Percentiles rank a stretch among this genome's conserved stretches.
phyloP scores from a whole-genome alignment of 139 green algal species.

The Chlamydomonas applanata region DNA sequence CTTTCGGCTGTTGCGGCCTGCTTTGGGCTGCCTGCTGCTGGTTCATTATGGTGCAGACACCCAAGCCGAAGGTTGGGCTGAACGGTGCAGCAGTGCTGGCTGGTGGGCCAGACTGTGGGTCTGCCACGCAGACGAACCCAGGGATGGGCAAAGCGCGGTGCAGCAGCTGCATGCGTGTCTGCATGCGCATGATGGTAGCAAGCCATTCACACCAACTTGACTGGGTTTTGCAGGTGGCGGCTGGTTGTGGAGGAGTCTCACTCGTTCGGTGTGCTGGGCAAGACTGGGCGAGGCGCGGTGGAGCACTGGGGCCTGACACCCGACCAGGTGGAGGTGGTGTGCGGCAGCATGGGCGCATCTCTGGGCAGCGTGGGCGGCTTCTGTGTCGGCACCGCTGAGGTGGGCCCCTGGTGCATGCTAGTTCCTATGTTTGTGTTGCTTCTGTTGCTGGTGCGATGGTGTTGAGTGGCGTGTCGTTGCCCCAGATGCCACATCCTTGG shows the following conservation, averaged over 20 bases:
- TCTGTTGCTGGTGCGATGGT: too few relatives aligned
- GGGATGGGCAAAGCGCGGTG: too few relatives aligned
- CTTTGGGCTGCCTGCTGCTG: too few relatives aligned
- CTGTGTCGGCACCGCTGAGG: conserved; percentile 48
- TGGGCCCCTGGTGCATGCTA: background rate
- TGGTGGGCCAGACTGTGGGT: background rate
- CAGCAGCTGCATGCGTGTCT: too few relatives aligned
- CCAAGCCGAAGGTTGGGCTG: background rate
- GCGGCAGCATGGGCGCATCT: conserved; percentile 77
- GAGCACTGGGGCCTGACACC: conserved; percentile 81
- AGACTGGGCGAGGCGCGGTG: conserved; percentile 73
- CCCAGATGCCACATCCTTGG: too few relatives aligned
- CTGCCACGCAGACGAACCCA: too few relatives aligned
- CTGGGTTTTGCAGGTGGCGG: conserved; percentile 69
- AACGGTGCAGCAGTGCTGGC: background rate
- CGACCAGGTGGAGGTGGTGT: conserved; percentile 85
- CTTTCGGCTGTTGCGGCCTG: too few relatives aligned
- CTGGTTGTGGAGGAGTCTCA: conserved; percentile 93
- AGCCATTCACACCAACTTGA: background rate
- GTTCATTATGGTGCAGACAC: background rate
- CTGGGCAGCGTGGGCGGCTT: conserved; percentile 81
- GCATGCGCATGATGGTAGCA: too few relatives aligned
- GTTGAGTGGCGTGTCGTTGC: too few relatives aligned
- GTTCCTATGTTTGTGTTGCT: background rate
- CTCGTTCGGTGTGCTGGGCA: conserved; percentile 87